Evolutionary conservation across 2,329 filamentous ascomycete species (phyloP).

Genomic region (Exophiala viscosa): DNA sequence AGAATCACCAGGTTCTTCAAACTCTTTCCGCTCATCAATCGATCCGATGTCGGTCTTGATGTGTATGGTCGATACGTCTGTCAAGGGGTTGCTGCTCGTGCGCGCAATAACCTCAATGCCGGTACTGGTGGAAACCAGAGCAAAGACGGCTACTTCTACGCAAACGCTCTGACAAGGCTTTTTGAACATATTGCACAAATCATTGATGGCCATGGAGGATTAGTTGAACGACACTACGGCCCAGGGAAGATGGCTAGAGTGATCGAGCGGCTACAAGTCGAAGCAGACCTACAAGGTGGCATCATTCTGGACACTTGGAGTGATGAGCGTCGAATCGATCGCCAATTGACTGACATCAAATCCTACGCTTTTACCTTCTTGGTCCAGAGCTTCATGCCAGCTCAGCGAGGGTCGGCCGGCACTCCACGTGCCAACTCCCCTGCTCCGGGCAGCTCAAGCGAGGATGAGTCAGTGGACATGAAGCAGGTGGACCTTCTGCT

Average conservation of each 20-base stretch:
- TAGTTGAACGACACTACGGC: slow-evolving; percentile 94
- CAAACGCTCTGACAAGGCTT: slow-evolving; percentile 79
- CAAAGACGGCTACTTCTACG: slow-evolving; percentile 85
- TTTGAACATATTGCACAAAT: slow-evolving; percentile 99
- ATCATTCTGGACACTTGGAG: slow-evolving; percentile 95
- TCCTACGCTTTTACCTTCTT: slow-evolving; percentile 97
- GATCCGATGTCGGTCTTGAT: slow-evolving; percentile 83
- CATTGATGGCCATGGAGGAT: slow-evolving; percentile 80
- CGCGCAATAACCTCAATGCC: slow-evolving; percentile 74
- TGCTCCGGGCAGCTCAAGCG: slow-evolving; percentile 64
- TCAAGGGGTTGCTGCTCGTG: slow-evolving; percentile 82
- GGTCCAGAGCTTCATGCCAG: slow-evolving; percentile 84
- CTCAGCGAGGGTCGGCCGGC: slow-evolving; percentile 59
- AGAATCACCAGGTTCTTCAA: slow-evolving; percentile 97
- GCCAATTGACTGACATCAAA: slow-evolving; percentile 89
- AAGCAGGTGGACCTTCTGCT: slow-evolving; percentile 87
- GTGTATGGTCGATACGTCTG: slow-evolving; percentile 96
- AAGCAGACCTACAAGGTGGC: slow-evolving; percentile 93
- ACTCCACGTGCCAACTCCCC: slow-evolving; percentile 74
- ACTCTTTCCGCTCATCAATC: slow-evolving; percentile 87
- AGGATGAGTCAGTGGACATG: slow-evolving; percentile 94
- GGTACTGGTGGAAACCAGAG: slow-evolving; percentile 56
- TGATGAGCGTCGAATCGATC: slow-evolving; percentile 79
- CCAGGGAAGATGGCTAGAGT: slow-evolving; percentile 89
- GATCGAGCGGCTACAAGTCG: slow-evolving; percentile 85